phyloP scores from a whole-genome alignment of 148 eudicot genomes.

The Vaccinium vitisidaea region DNA sequence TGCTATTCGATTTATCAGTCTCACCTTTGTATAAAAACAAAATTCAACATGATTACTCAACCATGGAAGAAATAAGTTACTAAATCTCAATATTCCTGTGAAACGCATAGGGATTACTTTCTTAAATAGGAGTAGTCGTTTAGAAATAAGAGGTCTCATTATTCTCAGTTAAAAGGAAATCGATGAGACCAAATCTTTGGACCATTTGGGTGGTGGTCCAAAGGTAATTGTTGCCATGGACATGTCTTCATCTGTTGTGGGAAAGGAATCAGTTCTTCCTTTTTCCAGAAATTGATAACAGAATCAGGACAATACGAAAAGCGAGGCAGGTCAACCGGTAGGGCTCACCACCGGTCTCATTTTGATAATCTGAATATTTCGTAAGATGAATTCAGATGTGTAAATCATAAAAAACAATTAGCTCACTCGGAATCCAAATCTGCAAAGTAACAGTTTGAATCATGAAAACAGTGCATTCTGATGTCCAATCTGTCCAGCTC shows the following conservation, averaged over 20 bases:
- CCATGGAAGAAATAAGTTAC: too few species aligned
- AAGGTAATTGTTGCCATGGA: background rate
- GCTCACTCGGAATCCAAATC: background rate
- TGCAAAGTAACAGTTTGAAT: background rate
- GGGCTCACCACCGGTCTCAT: background rate
- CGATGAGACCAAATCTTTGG: background rate
- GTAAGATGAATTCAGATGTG: background rate
- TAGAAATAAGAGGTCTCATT: background rate
- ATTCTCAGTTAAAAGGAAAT: background rate
- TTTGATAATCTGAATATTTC: background rate
- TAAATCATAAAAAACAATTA: too few species aligned
- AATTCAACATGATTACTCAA: too few species aligned
- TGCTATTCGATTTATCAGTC: too few species aligned
- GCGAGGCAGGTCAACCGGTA: background rate
- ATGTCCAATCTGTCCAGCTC: background rate
- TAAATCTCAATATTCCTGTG: too few species aligned
- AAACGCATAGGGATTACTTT: too few species aligned
- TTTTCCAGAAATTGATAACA: background rate
- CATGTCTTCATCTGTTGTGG: background rate
- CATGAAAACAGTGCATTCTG: background rate
- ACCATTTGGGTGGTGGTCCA: background rate
- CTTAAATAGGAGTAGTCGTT: too few species aligned
- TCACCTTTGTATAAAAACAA: too few species aligned
- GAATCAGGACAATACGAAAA: background rate
- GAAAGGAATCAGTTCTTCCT: background rate